A percentile compares a stretch with the other conserved stretches of the same genome.
Conservation (phyloP, 2,329 filamentous ascomycete species). For the Davidsoniella virescens region DNA sequence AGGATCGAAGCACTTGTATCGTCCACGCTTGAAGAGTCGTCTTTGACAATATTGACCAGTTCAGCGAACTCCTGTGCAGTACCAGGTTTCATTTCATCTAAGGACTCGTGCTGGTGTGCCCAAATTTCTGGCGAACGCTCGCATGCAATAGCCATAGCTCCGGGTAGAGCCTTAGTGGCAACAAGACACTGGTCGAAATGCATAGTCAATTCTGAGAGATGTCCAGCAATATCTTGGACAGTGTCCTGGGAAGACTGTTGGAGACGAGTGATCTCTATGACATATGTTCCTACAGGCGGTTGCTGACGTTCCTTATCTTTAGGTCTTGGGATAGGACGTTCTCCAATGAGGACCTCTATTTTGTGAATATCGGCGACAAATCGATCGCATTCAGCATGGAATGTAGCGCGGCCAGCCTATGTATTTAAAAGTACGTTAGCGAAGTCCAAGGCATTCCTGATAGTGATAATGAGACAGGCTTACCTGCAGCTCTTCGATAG, state of each 20-base stretch:
- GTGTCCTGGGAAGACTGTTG: constrained; percentile 52
- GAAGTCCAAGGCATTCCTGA: neutral
- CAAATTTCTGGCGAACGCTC: constrained; percentile 50
- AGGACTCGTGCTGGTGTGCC: constrained; percentile 20
- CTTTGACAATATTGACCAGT: constrained; percentile 65
- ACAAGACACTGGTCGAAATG: constrained; percentile 92
- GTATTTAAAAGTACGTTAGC: constrained; percentile 13
- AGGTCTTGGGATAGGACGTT: constrained; percentile 18
- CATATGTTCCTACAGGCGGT: neutral
- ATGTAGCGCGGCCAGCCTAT: constrained; percentile 46
- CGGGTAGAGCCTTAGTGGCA: constrained; percentile 79
- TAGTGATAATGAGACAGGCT: constrained; percentile 9
- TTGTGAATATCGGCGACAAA: constrained; percentile 60
- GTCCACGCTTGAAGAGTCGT: constrained; percentile 52
- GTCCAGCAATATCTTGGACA: constrained; percentile 66
- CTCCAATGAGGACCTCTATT: constrained; percentile 40
- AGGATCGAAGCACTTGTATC: constrained; percentile 55
- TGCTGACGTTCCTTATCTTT: constrained; percentile 17
- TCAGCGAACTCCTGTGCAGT: constrained; percentile 61
- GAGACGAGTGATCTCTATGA: constrained; percentile 31
- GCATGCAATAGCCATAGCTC: constrained; percentile 52
- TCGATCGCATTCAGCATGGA: constrained; percentile 56
- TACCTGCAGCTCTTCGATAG: constrained; percentile 55
- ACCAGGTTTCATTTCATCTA: constrained; percentile 47
- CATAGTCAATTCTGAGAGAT: constrained; percentile 62